Conservation (phyloP, 2,329 filamentous ascomycete species). For the Aspergillus quadricinctus region DNA sequence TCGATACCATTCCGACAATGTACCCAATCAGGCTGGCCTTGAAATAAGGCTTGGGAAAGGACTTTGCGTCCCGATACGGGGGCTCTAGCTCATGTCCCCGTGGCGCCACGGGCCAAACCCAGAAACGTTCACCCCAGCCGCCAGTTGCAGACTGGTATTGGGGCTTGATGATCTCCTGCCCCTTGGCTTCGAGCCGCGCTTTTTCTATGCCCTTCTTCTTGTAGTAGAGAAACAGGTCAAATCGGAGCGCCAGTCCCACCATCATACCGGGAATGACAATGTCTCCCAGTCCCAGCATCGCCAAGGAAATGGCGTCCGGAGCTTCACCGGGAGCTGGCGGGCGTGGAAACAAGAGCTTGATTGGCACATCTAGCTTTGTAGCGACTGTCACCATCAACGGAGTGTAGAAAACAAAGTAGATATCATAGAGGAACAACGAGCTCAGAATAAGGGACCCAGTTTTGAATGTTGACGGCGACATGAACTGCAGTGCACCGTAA, state of each 20-base stretch:
- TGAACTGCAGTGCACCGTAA: conserved; percentile 73
- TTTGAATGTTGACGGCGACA: conserved; percentile 83
- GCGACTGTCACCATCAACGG: conserved; percentile 62
- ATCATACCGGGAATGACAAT: conserved; percentile 90
- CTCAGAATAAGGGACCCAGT: conserved; percentile 74
- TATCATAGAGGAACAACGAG: conserved; percentile 89
- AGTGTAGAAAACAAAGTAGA: conserved; percentile 61
- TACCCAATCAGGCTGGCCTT: conserved; percentile 73
- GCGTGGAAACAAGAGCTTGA: conserved; percentile 83
- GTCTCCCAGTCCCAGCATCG: conserved; percentile 91
- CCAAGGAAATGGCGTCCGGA: conserved; percentile 40
- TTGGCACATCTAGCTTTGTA: conserved; percentile 82
- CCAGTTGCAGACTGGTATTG: conserved; percentile 57
- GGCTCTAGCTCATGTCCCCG: conserved; percentile 29
- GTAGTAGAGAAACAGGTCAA: conserved; percentile 84
- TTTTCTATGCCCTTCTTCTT: conserved; percentile 55
- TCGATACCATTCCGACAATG: conserved; percentile 68
- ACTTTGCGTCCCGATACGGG: conserved; percentile 35
- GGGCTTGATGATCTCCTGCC: conserved; percentile 25
- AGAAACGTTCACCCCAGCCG: conserved; percentile 79
- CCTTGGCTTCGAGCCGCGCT: conserved; percentile 17
- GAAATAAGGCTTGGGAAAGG: conserved; percentile 84
- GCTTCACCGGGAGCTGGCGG: conserved; percentile 49
- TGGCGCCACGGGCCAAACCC: conserved; percentile 50
- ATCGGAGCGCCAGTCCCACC: conserved; percentile 81